Conservation (phyloP, 805 yeast genomes). For the Candida insectalens region DNA sequence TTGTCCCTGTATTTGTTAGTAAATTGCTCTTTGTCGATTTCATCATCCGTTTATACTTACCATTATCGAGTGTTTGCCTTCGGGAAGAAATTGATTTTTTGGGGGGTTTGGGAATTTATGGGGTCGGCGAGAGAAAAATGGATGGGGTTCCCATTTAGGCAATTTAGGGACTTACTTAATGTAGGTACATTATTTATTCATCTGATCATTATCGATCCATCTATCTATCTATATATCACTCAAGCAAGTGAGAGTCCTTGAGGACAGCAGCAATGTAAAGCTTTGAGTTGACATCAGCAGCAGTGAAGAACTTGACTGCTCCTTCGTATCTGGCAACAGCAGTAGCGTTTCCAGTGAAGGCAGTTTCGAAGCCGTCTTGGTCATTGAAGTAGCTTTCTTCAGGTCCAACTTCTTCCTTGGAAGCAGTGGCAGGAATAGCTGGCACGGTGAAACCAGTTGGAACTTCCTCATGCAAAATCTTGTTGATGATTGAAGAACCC, state of each 20-base stretch:
- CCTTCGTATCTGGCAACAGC: conserved; percentile 14
- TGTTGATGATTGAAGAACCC: conserved; percentile 21
- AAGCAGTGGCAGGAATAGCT: conserved; percentile 8
- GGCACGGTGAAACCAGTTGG: conserved; percentile 20
- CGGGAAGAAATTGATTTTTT: background rate
- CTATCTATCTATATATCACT: too few relatives aligned
- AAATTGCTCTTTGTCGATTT: too few relatives aligned
- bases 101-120: background rate
- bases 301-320: conserved; percentile 11
- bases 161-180: background rate
- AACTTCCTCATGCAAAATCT: conserved; percentile 14
- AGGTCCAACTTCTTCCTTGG: conserved; percentile 16
- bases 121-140: background rate
- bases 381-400: conserved; percentile 12
- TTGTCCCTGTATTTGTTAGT: conserved; percentile 18
- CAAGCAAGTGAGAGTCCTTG: conserved; percentile 3
- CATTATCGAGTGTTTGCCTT: background rate
- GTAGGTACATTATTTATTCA: too few relatives aligned
- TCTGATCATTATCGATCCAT: too few relatives aligned
- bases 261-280: conserved; percentile 5
- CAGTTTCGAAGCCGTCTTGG: conserved; percentile 10
- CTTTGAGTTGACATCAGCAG: conserved; percentile 9
- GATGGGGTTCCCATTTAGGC: background rate
- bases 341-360: conserved; percentile 7
- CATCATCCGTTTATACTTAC: too few relatives aligned